Evolutionary conservation across 1,284 basidiomycete species (phyloP).

Genomic region (Apiotrichum siamense): DNA sequence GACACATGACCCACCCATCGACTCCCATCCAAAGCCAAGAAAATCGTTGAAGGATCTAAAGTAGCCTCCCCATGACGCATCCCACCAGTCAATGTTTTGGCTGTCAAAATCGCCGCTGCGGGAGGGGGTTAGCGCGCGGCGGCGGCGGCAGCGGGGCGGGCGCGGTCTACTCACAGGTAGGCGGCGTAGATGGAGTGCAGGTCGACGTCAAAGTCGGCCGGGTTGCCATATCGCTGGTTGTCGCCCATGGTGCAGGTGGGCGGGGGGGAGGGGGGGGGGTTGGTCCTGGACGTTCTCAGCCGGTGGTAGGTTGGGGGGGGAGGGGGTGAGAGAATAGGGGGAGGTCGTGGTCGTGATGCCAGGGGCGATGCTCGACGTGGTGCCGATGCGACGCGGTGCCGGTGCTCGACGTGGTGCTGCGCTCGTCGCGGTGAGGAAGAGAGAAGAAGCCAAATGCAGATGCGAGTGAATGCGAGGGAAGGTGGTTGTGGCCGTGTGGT

Average conservation of each 20-base stretch:
- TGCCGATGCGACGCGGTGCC: no score
- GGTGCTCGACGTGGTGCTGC: no score
- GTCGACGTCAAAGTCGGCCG: constrained; percentile 73
- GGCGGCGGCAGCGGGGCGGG: not conserved
- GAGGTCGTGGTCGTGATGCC: no score
- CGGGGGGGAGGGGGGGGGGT: no score
- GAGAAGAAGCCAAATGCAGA: no score
- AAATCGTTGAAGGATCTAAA: constrained; percentile 77
- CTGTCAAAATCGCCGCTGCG: constrained; percentile 64
- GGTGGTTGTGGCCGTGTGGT: no score
- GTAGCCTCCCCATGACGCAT: constrained; percentile 71
- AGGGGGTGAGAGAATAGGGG: no score
- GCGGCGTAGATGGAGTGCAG: constrained; percentile 79
- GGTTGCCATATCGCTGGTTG: constrained; percentile 55
- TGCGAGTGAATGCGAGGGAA: no score
- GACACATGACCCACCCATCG: constrained; percentile 51
- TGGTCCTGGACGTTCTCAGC: no score
- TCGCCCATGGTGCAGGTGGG: constrained; percentile 25
- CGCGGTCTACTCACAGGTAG: constrained; percentile 54
- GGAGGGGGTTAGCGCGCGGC: constrained; percentile 1
- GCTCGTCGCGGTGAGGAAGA: no score
- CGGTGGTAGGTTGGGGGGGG: no score
- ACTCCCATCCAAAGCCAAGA: constrained; percentile 76
- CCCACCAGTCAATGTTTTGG: constrained; percentile 65
- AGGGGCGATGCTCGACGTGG: no score